Conservation (phyloP, 108 stramenopile species). For the Cyclotella cryptica region DNA sequence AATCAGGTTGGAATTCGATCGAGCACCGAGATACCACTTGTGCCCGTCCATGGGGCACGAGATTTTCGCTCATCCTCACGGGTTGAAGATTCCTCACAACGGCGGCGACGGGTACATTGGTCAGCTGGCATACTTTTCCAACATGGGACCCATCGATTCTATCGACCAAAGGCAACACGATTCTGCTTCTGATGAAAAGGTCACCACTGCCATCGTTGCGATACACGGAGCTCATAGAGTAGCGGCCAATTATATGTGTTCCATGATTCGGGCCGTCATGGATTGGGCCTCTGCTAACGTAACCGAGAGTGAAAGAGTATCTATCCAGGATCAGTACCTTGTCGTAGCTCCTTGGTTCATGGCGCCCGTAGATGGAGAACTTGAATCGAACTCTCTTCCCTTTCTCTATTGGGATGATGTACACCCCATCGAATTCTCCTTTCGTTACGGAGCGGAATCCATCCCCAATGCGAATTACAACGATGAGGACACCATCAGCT, state of each 20-base stretch:
- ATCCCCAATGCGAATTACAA: conserved; percentile 30
- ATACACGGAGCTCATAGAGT: conserved; percentile 79
- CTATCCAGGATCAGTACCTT: conserved; percentile 11
- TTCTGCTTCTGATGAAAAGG: conserved; percentile 4
- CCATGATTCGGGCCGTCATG: conserved; percentile 53
- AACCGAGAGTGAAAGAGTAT: not conserved
- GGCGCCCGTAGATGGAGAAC: conserved; percentile 47
- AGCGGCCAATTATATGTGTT: conserved; percentile 74
- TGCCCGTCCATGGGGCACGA: not conserved
- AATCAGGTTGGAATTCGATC: not conserved
- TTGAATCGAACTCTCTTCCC: conserved; percentile 17
- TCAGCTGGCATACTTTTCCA: conserved; percentile 62
- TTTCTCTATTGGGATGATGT: conserved; percentile 67
- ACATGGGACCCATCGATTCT: conserved; percentile 39
- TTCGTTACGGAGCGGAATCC: conserved; percentile 85
- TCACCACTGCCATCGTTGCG: conserved; percentile 53
- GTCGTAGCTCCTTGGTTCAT: conserved; percentile 77
- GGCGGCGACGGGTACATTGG: not conserved
- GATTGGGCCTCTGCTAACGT: not conserved
- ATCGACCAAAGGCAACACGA: not conserved
- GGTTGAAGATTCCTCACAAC: not conserved
- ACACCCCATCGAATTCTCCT: conserved; percentile 62
- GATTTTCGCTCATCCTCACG: not conserved
- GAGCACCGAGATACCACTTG: not conserved
- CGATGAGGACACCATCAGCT: conserved; percentile 58